A percentile compares a stretch with the other conserved stretches of the same genome.
These are phyloP conservation scores for Houttuynia cordata DNA, from an alignment of 164 flowering plant genomes.

Conservation along the genomic window DNA sequence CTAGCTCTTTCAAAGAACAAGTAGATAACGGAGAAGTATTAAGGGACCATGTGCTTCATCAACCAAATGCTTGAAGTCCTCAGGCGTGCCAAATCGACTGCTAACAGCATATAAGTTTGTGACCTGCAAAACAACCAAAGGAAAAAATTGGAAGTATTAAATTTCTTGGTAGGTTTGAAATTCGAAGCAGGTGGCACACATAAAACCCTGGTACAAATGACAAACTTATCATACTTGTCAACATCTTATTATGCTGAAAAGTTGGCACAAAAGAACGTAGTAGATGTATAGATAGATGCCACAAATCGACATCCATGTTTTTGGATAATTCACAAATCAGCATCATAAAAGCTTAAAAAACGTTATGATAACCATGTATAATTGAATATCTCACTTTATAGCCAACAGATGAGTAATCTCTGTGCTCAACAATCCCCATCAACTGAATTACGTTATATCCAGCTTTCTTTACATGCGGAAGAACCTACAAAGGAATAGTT, in stretches of 20 bases:
- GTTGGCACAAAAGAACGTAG: no score
- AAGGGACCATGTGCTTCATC: slow-evolving; percentile 88
- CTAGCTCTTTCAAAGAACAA: background rate
- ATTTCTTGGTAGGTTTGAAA: background rate
- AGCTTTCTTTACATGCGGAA: slow-evolving; percentile 73
- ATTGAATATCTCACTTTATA: slow-evolving; percentile 53
- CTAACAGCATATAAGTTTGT: slow-evolving; percentile 90
- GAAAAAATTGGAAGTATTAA: background rate
- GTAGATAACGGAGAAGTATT: slow-evolving; percentile 1
- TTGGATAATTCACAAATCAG: no score
- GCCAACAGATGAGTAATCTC: slow-evolving; percentile 89
- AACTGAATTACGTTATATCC: slow-evolving; percentile 92
- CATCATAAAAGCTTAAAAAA: no score
- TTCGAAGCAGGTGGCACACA: no score
- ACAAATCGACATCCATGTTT: no score
- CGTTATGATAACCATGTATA: background rate
- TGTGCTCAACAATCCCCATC: slow-evolving; percentile 86
- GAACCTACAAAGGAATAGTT: slow-evolving; percentile 34
- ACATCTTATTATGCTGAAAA: no score
- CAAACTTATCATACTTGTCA: no score
- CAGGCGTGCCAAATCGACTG: slow-evolving; percentile 95
- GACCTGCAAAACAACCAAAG: slow-evolving; percentile 36
- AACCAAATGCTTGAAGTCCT: slow-evolving; percentile 88
- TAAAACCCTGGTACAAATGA: no score
- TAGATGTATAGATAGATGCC: no score